Percentiles rank a stretch among this genome's conserved stretches.
phyloP scores from a whole-genome alignment of 129 eudicot species.

The Tanacetum coccineum region DNA sequence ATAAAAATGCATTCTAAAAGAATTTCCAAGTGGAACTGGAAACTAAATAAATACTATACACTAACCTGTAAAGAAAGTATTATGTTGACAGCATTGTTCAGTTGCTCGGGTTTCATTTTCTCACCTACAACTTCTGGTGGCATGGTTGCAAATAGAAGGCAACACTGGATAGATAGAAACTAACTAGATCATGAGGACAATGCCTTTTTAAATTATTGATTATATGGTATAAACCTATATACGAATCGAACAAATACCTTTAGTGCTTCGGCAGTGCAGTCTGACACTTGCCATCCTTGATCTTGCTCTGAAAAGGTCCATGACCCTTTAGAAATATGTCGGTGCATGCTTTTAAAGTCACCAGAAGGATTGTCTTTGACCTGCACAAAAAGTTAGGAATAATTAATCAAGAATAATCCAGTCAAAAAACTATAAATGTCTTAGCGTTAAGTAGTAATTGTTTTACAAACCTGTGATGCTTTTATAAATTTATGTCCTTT shows the following conservation, averaged over 20 bases:
- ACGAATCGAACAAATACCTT: conserved; percentile 31
- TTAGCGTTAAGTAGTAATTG: background rate
- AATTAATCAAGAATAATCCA: background rate
- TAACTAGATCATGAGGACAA: background rate
- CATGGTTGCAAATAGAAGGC: conserved; percentile 68
- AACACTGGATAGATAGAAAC: conserved; percentile 41
- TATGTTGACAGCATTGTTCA: conserved; percentile 71
- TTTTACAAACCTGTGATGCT: conserved; percentile 69
- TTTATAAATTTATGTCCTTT: conserved; percentile 78
- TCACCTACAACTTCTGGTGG: conserved; percentile 84
- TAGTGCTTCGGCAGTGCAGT: conserved; percentile 82
- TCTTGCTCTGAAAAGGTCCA: conserved; percentile 97
- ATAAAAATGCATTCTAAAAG: too few relatives aligned
- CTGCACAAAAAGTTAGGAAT: conserved; percentile 30
- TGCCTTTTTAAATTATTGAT: background rate
- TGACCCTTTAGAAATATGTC: conserved; percentile 84
- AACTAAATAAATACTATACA: too few relatives aligned
- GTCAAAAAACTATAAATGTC: background rate
- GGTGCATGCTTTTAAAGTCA: conserved; percentile 69
- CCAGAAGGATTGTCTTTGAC: conserved; percentile 81
- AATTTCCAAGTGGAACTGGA: too few relatives aligned
- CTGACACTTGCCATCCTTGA: conserved; percentile 95
- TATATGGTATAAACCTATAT: background rate
- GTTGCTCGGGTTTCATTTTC: conserved; percentile 44
- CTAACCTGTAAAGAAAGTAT: conserved; percentile 75